These are phyloP conservation scores for Ogataea nakhonphanomensis DNA, from an alignment of 805 yeast species.

Conservation along the genomic window DNA sequence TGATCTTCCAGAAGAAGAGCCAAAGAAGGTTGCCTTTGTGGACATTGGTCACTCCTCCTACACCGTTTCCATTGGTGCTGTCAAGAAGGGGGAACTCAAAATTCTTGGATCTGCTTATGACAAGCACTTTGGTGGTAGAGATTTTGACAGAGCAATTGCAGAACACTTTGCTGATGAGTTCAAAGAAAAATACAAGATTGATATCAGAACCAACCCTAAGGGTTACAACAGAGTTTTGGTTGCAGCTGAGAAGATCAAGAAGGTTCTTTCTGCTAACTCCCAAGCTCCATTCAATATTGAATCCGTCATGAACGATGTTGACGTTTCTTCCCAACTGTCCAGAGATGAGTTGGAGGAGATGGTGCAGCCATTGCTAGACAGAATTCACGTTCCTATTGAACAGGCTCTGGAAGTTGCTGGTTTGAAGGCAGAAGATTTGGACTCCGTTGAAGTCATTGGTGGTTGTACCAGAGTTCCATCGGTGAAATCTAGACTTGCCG, in stretches of 20 bases:
- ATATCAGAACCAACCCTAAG: constrained; percentile 86
- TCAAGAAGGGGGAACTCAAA: constrained; percentile 95
- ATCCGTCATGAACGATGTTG: constrained; percentile 96
- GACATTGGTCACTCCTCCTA: constrained; percentile 97
- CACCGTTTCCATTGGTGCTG: constrained; percentile 83
- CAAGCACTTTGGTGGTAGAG: constrained; percentile 98
- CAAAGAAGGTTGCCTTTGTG: constrained; percentile 85
- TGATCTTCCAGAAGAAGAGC: constrained; percentile 92
- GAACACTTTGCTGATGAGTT: constrained; percentile 93
- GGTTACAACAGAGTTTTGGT: constrained; percentile 90
- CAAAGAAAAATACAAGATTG: constrained; percentile 88
- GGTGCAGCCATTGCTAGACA: constrained; percentile 74
- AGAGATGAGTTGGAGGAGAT: constrained; percentile 93
- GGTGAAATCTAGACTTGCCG: constrained; percentile 75
- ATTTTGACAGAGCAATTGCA: constrained; percentile 90
- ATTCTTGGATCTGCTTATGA: constrained; percentile 89
- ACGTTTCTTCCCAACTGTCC: constrained; percentile 81
- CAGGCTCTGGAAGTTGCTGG: constrained; percentile 79
- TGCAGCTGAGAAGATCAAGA: constrained; percentile 91
- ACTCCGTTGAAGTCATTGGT: constrained; percentile 93
- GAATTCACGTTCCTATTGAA: constrained; percentile 75
- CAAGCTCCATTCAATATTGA: constrained; percentile 93
- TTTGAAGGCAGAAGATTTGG: constrained; percentile 67
- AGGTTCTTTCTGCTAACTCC: constrained; percentile 93
- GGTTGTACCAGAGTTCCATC: constrained; percentile 98